A percentile compares a stretch with the other conserved stretches of the same genome.
These are phyloP conservation scores for Cyclanthera cordifolia DNA, from an alignment of 306 rosid genomes.

Conservation along the genomic window DNA sequence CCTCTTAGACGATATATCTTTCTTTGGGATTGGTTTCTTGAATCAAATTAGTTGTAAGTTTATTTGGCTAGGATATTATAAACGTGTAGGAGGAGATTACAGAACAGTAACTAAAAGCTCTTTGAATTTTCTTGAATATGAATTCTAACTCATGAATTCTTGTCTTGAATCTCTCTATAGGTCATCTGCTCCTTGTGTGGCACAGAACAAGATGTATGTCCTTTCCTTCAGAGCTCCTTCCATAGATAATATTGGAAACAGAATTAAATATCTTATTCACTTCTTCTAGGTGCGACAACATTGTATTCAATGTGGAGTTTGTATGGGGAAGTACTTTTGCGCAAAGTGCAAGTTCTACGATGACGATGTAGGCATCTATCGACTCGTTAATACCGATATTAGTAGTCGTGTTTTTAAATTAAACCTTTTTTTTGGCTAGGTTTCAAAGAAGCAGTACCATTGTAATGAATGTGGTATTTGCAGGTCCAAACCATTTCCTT, in stretches of 20 bases:
- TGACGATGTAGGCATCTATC: slow-evolving; percentile 43
- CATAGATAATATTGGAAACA: not conserved
- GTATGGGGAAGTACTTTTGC: slow-evolving; percentile 76
- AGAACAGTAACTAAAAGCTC: not conserved
- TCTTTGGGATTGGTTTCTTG: not conserved
- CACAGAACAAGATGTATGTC: slow-evolving; percentile 69
- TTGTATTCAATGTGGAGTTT: slow-evolving; percentile 60
- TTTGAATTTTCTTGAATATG: not conserved
- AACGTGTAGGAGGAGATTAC: not conserved
- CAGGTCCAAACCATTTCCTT: slow-evolving; percentile 40
- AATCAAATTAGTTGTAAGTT: not conserved
- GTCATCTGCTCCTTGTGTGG: slow-evolving; percentile 67
- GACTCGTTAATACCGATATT: not conserved
- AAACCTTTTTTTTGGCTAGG: slow-evolving; percentile 20
- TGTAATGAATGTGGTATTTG: slow-evolving; percentile 77
- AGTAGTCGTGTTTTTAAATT: too few species aligned
- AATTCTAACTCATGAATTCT: not conserved
- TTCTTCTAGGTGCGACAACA: slow-evolving; percentile 61
- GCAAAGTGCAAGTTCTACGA: slow-evolving; percentile 65
- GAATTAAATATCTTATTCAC: slow-evolving; percentile 8
- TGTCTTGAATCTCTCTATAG: slow-evolving; percentile 22
- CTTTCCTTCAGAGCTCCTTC: not conserved
- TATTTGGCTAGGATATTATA: not conserved
- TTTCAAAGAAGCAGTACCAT: slow-evolving; percentile 55
- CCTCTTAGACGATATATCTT: not conserved